Conservation (phyloP, 345 rosid genomes). For the Eucalyptus cloeziana region DNA sequence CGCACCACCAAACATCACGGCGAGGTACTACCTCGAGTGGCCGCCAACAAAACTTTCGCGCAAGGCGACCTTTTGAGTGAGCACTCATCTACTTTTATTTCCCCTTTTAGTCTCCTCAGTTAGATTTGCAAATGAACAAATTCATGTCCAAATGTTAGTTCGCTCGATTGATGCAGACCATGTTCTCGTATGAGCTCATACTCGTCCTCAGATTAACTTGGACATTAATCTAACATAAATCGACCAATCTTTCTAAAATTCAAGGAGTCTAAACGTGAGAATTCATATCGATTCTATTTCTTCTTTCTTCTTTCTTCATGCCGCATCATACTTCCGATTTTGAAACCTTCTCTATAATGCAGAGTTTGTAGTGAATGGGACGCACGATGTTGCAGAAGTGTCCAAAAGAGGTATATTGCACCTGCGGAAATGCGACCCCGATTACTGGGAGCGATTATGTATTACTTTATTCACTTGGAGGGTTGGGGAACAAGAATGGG, state of each 20-base stretch:
- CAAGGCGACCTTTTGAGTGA: conserved; percentile 7
- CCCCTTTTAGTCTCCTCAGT: neutral
- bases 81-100: neutral
- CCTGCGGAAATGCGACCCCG: neutral
- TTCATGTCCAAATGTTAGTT: neutral
- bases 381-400: neutral
- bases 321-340: neutral
- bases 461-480: neutral
- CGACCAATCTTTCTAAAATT: neutral
- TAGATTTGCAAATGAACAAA: neutral
- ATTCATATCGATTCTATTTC: neutral
- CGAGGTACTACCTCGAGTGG: neutral
- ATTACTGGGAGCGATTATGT: accelerated
- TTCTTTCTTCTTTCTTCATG: neutral
- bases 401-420: neutral
- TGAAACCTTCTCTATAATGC: neutral
- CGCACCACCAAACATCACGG: neutral
- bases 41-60: neutral
- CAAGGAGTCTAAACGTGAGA: neutral
- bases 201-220: neutral
- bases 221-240: neutral
- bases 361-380: conserved; percentile 9
- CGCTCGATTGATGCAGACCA: neutral
- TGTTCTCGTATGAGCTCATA: neutral
- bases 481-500: neutral